These are phyloP conservation scores for Aristolochia fimbriata DNA, from an alignment of 164 flowering plant genomes.

Conservation along the genomic window DNA sequence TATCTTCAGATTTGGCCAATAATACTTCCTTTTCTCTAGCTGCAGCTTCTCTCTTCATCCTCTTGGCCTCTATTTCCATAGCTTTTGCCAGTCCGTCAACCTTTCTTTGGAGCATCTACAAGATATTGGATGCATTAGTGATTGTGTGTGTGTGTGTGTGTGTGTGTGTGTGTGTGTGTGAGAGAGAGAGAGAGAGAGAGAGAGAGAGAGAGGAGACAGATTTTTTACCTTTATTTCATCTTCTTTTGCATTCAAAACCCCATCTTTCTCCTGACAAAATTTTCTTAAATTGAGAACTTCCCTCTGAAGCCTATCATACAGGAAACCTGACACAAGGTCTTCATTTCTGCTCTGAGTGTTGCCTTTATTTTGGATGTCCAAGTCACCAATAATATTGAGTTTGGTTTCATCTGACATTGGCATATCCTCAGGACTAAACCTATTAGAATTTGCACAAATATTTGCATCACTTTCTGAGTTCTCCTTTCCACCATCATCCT, in stretches of 20 bases:
- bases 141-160: neutral
- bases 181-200: slow-evolving; percentile 2
- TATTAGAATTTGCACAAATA: slow-evolving; percentile 12
- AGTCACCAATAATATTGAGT: slow-evolving; percentile 11
- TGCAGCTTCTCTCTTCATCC: slow-evolving; percentile 55
- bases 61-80: slow-evolving; percentile 64
- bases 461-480: slow-evolving; percentile 35
- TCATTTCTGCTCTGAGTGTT: slow-evolving; percentile 17
- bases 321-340: slow-evolving; percentile 74
- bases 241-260: slow-evolving; percentile 44
- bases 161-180: neutral
- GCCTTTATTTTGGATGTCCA: slow-evolving; percentile 15
- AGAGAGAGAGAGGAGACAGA: too few species aligned
- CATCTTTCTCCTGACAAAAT: slow-evolving; percentile 51
- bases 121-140: slow-evolving; percentile 4
- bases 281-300: slow-evolving; percentile 68
- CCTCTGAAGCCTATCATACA: slow-evolving; percentile 77
- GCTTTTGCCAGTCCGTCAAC: slow-evolving; percentile 61
- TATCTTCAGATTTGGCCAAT: slow-evolving; percentile 25
- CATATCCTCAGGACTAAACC: slow-evolving; percentile 12
- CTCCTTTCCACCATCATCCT: slow-evolving; percentile 46
- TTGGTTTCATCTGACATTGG: slow-evolving; percentile 20
- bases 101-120: slow-evolving; percentile 62
- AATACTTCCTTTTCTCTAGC: slow-evolving; percentile 49
- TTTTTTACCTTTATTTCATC: slow-evolving; percentile 68